These are phyloP conservation scores for Ceratocystis colombiana DNA, from an alignment of 2,329 filamentous ascomycete genomes.

Conservation along the genomic window DNA sequence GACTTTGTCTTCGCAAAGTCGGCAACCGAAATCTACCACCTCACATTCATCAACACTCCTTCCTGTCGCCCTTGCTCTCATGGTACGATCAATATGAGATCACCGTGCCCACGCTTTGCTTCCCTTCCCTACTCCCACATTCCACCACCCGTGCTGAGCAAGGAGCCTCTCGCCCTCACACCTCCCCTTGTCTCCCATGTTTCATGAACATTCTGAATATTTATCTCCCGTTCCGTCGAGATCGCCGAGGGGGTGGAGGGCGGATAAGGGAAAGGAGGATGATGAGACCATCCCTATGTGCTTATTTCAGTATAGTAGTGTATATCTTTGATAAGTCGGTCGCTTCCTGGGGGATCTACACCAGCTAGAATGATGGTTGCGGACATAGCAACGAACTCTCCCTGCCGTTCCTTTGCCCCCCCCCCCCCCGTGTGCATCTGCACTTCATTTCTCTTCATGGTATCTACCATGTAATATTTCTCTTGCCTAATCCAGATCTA, in stretches of 20 bases:
- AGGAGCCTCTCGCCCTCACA: not conserved
- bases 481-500: not conserved
- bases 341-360: not conserved
- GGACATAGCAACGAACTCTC: conserved; percentile 5
- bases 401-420: not conserved
- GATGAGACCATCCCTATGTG: not conserved
- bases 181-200: not conserved
- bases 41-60: not conserved
- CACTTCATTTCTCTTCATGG: not conserved
- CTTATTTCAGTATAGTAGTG: not conserved
- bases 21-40: no score
- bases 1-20: no score
- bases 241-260: not conserved
- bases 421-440: not conserved
- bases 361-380: not conserved
- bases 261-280: not conserved
- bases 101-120: not conserved
- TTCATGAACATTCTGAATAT: not conserved
- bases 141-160: conserved; percentile 12
- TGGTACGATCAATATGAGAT: conserved; percentile 2
- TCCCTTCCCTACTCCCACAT: not conserved
- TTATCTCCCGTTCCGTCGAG: not conserved
- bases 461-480: not conserved
- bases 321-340: not conserved
- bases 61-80: not conserved